Percentiles rank a stretch among this genome's conserved stretches.
These are phyloP conservation scores for Penicillium simplicissimum DNA, from an alignment of 495 filamentous ascomycete species.

Conservation along the genomic window DNA sequence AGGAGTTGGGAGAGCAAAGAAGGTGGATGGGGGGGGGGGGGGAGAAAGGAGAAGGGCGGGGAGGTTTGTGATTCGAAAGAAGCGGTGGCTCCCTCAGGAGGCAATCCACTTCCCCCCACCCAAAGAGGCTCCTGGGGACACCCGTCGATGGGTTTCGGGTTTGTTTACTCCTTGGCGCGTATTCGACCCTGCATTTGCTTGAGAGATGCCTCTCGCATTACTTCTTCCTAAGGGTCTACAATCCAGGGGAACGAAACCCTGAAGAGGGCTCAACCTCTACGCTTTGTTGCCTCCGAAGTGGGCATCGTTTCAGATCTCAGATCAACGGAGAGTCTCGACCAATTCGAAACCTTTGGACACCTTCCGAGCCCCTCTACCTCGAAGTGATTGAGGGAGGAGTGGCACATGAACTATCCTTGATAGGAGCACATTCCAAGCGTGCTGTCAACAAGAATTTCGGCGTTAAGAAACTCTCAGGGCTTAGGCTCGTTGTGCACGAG, in stretches of 20 bases:
- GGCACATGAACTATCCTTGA: neutral
- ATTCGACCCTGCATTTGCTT: neutral
- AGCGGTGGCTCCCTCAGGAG: conserved; percentile 42
- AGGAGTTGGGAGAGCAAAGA: conserved; percentile 4
- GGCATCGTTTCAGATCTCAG: conserved; percentile 7
- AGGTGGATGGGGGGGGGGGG: conserved; percentile 15
- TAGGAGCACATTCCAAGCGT: conserved; percentile 10
- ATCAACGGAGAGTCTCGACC: conserved; percentile 1
- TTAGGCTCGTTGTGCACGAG: neutral
- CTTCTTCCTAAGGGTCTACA: neutral
- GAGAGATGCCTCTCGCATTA: neutral
- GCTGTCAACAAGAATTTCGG: conserved; percentile 11
- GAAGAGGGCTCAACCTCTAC: neutral
- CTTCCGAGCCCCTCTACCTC: neutral
- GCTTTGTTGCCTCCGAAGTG: neutral
- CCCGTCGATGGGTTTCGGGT: neutral
- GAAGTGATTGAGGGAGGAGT: conserved; percentile 7
- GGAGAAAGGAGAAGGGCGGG: conserved; percentile 31
- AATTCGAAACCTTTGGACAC: conserved; percentile 4
- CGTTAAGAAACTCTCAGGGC: neutral
- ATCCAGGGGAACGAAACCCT: neutral
- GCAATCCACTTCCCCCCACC: conserved; percentile 19
- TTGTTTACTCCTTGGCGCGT: neutral
- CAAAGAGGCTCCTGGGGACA: neutral
- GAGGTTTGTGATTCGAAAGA: conserved; percentile 24